These are phyloP conservation scores for Talaromyces stipitatus DNA, from an alignment of 495 filamentous ascomycete species.

Conservation along the genomic window DNA sequence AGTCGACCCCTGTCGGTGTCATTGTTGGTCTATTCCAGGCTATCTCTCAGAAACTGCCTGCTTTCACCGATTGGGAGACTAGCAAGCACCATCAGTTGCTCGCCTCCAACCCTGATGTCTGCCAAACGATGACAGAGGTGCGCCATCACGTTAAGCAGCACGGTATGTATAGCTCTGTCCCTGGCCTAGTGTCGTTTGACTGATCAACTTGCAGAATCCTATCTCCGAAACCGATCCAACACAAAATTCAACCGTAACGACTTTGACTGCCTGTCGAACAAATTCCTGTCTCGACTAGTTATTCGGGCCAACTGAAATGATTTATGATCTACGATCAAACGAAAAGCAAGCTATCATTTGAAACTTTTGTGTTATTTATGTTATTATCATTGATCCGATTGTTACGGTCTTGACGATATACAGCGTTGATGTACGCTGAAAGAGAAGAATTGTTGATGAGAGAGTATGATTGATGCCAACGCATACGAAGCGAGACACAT, in stretches of 20 bases:
- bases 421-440: conserved; percentile 2
- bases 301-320: conserved; percentile 74
- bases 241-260: conserved; percentile 79
- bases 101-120: conserved; percentile 80
- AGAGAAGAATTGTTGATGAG: not conserved
- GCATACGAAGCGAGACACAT: not conserved
- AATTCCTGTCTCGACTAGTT: conserved; percentile 87
- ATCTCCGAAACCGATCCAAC: conserved; percentile 47
- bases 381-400: not conserved
- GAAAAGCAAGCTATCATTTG: conserved; percentile 6
- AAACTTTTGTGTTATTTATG: conserved; percentile 1
- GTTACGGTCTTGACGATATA: conserved; percentile 4
- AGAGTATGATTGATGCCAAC: conserved; percentile 3
- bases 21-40: conserved; percentile 92
- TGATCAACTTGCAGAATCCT: conserved; percentile 44
- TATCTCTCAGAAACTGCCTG: conserved; percentile 87
- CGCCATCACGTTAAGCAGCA: conserved; percentile 80
- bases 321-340: conserved; percentile 23
- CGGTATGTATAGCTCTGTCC: conserved; percentile 48
- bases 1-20: conserved; percentile 85
- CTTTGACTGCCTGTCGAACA: conserved; percentile 90
- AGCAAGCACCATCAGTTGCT: conserved; percentile 78
- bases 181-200: conserved; percentile 4
- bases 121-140: conserved; percentile 91
- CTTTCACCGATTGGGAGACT: conserved; percentile 87